Conservation (phyloP, 116 monocot genomes). For the Phalaenopsis hybrid region DNA sequence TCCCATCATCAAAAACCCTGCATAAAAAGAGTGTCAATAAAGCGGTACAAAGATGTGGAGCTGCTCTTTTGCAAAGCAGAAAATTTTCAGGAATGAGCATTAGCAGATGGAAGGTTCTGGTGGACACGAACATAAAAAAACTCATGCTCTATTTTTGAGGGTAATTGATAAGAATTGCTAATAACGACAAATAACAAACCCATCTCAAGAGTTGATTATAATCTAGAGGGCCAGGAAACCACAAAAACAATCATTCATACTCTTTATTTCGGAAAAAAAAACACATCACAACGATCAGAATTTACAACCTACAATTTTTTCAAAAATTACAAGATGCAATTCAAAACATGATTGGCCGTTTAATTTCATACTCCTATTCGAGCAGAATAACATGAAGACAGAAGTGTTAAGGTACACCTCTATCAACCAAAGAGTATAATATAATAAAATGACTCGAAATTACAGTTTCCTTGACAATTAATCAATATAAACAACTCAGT, state of each 20-base stretch:
- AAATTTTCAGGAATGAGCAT: background rate
- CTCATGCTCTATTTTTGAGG: background rate
- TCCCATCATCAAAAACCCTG: slow-evolving; percentile 40
- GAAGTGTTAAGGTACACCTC: no score
- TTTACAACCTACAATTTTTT: background rate
- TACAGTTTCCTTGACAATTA: background rate
- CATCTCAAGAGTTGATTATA: background rate
- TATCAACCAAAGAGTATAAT: no score
- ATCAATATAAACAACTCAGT: background rate
- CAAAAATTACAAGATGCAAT: background rate
- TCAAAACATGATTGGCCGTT: background rate
- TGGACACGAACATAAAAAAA: background rate
- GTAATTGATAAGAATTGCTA: background rate
- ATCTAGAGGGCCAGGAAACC: background rate
- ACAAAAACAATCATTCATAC: background rate
- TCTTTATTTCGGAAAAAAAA: background rate
- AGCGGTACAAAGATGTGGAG: background rate
- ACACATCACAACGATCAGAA: background rate
- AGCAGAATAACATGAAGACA: background rate
- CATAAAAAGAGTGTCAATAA: background rate
- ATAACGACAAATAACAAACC: background rate
- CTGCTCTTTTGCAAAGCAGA: background rate
- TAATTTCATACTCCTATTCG: background rate
- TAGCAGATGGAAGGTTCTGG: background rate
- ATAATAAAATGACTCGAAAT: background rate